Evolutionary conservation across 140 eudicot species (phyloP), one percentile per base, ranked within the genome.

Genomic region (Flaveria floridana): DNA sequence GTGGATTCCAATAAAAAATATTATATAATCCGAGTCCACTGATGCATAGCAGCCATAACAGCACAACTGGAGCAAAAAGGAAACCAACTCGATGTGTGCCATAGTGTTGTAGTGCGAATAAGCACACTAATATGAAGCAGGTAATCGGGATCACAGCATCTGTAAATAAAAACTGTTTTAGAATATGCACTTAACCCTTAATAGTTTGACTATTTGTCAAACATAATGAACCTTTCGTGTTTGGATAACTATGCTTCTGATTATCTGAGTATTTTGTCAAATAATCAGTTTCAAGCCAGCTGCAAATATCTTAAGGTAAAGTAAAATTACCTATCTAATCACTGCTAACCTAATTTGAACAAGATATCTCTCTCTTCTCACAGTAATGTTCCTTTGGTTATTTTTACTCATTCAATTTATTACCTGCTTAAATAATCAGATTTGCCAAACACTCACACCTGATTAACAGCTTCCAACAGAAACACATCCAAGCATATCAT

Each of bases 21-120:
- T 92, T 92, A 77, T 89, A 92, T 65, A 92, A 70, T 16, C 97
- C 97, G 12, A 92, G 90, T 23, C 87, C 85, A 55, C 97, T 92
- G 26, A 89, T 86, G 87, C 96, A 89, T 50, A 92, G 61, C 55
- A 92, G 81, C 97, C 97, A 92, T 50, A 76, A 79, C 79, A 92
- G 50, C 41, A 92, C 87, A 7, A 92, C 47, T 56, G 97, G 97
- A 44, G 97, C 97, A 77, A 92, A 92, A 63, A 83, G 68, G 80
- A 87, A 89, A 52, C 97, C 97, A 66, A 92, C 80, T 41, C 91
- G 85, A 81, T 92, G 97, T 66, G 97, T 92, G 64, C 97, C 97
- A 63, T 87, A 92, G 79, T 92, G 97, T 81, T 92, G 97, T 30
- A 92, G 83, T 15, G 97, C 95, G 81, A 92, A 92, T 21, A 92